phyloP scores from a whole-genome alignment of 805 yeast genomes.

The Yarrowia phangngaensis region DNA sequence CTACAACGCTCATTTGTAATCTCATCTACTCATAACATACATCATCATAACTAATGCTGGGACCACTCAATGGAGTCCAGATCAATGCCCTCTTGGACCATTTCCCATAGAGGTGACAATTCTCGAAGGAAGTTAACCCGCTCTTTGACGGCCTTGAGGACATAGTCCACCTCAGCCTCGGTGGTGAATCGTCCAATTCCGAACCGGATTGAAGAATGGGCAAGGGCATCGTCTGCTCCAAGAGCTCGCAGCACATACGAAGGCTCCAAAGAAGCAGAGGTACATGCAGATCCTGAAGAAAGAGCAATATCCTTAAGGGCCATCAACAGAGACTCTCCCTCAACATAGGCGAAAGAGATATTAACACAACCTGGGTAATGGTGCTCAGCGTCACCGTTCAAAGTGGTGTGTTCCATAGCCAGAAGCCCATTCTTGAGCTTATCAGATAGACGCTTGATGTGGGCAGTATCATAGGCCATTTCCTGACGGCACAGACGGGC shows the following conservation, averaged over 20 bases:
- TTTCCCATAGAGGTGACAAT: slow-evolving; percentile 95
- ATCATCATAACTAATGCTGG: slow-evolving; percentile 60
- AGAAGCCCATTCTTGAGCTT: slow-evolving; percentile 70
- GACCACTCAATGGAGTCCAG: slow-evolving; percentile 94
- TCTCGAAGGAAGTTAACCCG: slow-evolving; percentile 89
- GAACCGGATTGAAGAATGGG: slow-evolving; percentile 96
- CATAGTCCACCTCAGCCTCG: slow-evolving; percentile 92
- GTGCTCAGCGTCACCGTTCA: slow-evolving; percentile 75
- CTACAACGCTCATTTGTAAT: too few species aligned
- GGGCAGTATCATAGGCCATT: slow-evolving; percentile 64
- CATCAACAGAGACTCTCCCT: slow-evolving; percentile 96
- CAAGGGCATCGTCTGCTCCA: slow-evolving; percentile 97
- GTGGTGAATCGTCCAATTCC: slow-evolving; percentile 98
- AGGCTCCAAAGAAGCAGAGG: slow-evolving; percentile 97
- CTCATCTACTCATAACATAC: slow-evolving; percentile 6
- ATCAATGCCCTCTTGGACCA: slow-evolving; percentile 98
- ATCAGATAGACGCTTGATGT: slow-evolving; percentile 66
- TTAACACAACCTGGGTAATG: slow-evolving; percentile 94
- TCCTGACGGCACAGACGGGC: slow-evolving; percentile 77
- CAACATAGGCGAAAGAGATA: slow-evolving; percentile 93
- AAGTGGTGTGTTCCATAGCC: slow-evolving; percentile 78
- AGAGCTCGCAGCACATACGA: slow-evolving; percentile 93
- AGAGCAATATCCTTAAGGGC: slow-evolving; percentile 95
- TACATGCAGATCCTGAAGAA: slow-evolving; percentile 96
- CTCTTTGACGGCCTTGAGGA: slow-evolving; percentile 78